Percentiles rank a stretch among this genome's conserved stretches.
Evolutionary conservation across 176 grass and related monocot genomes (phyloP).

Genomic region (Urochloa ruziziensis): DNA sequence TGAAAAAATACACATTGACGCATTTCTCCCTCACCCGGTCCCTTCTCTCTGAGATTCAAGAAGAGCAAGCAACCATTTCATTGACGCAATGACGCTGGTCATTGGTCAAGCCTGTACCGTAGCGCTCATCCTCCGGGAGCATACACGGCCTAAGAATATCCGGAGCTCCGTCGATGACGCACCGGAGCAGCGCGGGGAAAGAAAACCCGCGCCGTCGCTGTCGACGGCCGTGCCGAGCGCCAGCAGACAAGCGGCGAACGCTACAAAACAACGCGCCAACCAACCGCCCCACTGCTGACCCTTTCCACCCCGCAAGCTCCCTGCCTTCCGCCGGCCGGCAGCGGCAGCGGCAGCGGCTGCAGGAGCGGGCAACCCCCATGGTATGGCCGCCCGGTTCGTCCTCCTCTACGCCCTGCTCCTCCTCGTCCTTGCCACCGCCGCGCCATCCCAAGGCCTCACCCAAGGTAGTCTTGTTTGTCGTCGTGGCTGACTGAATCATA

Average conservation of each 20-base stretch:
- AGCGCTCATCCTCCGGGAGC: neutral
- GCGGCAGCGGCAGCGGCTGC: neutral
- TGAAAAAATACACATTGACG: too few species aligned
- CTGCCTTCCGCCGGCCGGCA: constrained; percentile 31
- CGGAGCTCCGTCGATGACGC: constrained; percentile 21
- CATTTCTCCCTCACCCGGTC: neutral
- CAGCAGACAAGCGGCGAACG: constrained; percentile 39
- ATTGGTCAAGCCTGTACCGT: constrained; percentile 23
- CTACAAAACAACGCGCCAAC: constrained; percentile 50
- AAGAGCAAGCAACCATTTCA: neutral
- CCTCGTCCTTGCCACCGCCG: neutral
- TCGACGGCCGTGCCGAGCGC: constrained; percentile 42
- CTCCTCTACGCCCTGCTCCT: neutral
- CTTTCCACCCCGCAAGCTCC: constrained; percentile 26
- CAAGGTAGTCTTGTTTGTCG: constrained; percentile 30
- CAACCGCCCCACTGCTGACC: constrained; percentile 37
- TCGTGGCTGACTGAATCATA: neutral
- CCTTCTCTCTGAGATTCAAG: neutral
- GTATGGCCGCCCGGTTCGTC: constrained; percentile 42
- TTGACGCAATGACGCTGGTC: constrained; percentile 9
- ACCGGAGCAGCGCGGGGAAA: neutral
- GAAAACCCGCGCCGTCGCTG: constrained; percentile 27
- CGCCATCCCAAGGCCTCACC: neutral
- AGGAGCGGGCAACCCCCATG: neutral
- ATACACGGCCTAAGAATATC: constrained; percentile 38